Base-by-base conservation (phyloP, 441 rosid genomes). In the Mallotus repandus region DNA sequence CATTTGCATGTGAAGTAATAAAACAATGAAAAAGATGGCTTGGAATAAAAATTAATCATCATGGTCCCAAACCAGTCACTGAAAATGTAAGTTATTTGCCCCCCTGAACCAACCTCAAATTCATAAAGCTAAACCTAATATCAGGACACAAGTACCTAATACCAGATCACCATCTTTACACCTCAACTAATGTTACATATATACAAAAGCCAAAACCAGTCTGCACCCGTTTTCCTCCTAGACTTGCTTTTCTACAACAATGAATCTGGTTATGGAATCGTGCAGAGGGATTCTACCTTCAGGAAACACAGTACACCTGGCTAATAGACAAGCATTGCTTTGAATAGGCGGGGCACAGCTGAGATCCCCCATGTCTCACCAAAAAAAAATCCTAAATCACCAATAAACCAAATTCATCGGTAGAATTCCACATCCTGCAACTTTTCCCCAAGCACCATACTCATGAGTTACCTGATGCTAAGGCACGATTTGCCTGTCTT, bases 401-500 rank as follows among this genome's bases (percentile, higher is more conserved):
- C 15, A 68, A 49, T 7, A 54, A 50, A 61, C 60, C 75, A 61
- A 49, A 63, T 76, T 69, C 71, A 69, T 22, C 41, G 64, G 68
- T 73, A 72, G 80, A 81, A 61, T 72, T 57, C 62, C 75, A 69
- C 60, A 54, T 53, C 29, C 69, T 54, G 73, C 62, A 74, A 72
- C 78, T 71, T 60, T 71, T 74, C 75, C 19, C 58, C 52, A 52
- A 38, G 58, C 49, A 61, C 66, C 59, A 68, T 72, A 54, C 68
- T 83, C 83, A 83, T 55, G 76, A 45, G 76, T 74, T 81, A 78
- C 69, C 66, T 54, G 86, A 74, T 56, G 89, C 76, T 64, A 79
- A 73, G 73, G 83, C 50, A 14, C 89, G 86, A 65, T 86, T 83
- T 21, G 84, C 74, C 57, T 84, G 88, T 72, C 94, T 73, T 41